phyloP scores from a whole-genome alignment of 129 eudicot genomes.

The Escallonia herrerae region DNA sequence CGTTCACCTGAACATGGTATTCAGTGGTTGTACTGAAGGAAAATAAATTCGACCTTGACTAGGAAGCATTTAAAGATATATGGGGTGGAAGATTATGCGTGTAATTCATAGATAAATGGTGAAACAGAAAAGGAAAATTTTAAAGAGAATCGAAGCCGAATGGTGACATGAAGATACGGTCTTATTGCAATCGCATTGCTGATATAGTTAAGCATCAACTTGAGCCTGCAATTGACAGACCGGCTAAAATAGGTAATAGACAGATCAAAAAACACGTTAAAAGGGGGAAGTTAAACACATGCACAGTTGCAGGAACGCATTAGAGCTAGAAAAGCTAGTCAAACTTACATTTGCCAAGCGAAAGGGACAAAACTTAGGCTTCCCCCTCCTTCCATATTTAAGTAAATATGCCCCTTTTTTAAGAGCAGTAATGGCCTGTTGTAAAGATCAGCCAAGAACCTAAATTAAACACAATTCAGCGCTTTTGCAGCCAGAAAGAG shows the following conservation, averaged over 20 bases:
- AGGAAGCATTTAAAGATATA: too few relatives aligned
- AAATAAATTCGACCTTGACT: too few relatives aligned
- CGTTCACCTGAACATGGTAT: too few relatives aligned
- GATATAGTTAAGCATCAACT: neutral
- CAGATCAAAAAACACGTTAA: slow-evolving; percentile 6
- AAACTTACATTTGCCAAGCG: slow-evolving; percentile 88
- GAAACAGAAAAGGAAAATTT: too few relatives aligned
- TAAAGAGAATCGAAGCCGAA: too few relatives aligned
- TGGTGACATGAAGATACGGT: too few relatives aligned
- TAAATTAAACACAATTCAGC: slow-evolving; percentile 19
- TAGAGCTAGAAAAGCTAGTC: neutral
- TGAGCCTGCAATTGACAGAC: neutral
- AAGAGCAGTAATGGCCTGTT: slow-evolving; percentile 95
- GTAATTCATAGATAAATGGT: too few relatives aligned
- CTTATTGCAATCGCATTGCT: too few relatives aligned
- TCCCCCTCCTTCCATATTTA: slow-evolving; percentile 96
- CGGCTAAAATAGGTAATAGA: neutral
- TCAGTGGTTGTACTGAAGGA: too few relatives aligned
- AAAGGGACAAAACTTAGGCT: slow-evolving; percentile 87
- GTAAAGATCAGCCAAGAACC: slow-evolving; percentile 27
- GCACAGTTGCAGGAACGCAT: neutral
- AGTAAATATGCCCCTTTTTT: slow-evolving; percentile 91
- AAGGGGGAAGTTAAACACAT: neutral
- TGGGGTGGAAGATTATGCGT: too few relatives aligned
- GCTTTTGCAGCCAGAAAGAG: slow-evolving; percentile 7